phyloP scores from a whole-genome alignment of 179 eudicot species.

The Dionaea muscipula region DNA sequence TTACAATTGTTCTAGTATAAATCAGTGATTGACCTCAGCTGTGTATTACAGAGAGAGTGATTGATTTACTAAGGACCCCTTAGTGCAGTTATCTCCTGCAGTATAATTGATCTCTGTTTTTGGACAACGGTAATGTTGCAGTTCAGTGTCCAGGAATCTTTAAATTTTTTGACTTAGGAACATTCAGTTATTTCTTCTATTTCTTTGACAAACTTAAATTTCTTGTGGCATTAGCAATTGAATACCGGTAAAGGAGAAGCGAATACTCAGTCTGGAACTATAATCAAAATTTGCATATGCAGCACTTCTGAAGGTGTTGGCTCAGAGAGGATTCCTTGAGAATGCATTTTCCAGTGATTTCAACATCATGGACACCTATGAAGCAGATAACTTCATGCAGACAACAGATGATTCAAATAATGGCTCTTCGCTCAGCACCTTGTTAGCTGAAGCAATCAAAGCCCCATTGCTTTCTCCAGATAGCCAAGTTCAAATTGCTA shows the following conservation, averaged over 20 bases:
- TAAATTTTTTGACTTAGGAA: no score
- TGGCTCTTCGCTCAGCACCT: constrained; percentile 31
- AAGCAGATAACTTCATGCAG: constrained; percentile 48
- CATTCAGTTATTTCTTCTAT: no score
- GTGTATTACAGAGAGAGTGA: no score
- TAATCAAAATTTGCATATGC: constrained; percentile 15
- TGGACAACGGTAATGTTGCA: no score
- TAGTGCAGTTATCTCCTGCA: no score
- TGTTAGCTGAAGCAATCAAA: constrained; percentile 95
- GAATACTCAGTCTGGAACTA: neutral
- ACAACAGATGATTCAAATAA: constrained; percentile 30
- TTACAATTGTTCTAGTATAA: no score
- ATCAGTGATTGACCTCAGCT: no score
- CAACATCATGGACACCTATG: constrained; percentile 29
- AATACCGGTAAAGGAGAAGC: neutral
- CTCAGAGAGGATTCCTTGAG: constrained; percentile 62
- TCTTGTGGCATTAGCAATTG: neutral
- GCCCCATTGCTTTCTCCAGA: constrained; percentile 88
- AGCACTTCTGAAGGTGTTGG: constrained; percentile 77
- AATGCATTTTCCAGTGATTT: constrained; percentile 34
- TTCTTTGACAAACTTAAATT: no score
- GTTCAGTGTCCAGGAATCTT: no score
- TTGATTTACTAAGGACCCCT: no score
- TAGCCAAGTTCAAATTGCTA: constrained; percentile 57
- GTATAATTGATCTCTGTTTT: no score